Evolutionary conservation across 1,139 yeast species (phyloP).

Genomic region (Yamadazyma sp.): DNA sequence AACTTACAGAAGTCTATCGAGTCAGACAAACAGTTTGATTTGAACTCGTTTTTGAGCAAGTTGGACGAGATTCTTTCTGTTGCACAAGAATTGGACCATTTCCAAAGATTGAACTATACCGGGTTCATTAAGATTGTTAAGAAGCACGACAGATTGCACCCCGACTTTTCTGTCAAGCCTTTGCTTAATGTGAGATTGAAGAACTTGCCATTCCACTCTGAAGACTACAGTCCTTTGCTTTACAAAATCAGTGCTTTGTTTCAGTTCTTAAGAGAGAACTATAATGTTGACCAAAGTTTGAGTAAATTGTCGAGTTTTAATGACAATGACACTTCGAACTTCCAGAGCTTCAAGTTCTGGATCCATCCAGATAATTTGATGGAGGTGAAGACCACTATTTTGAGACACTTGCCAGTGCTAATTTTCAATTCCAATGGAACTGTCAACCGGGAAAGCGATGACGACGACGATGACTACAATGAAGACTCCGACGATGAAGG

Average conservation of each 20-base stretch:
- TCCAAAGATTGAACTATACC: conserved; percentile 87
- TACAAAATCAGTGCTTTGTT: conserved; percentile 81
- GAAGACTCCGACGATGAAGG: conserved; percentile 18
- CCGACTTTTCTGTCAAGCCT: conserved; percentile 84
- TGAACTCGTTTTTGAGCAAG: conserved; percentile 55
- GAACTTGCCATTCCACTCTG: conserved; percentile 88
- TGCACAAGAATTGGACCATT: conserved; percentile 86
- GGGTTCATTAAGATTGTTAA: conserved; percentile 94
- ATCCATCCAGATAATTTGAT: conserved; percentile 91
- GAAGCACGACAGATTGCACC: conserved; percentile 90
- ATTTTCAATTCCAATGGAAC: conserved; percentile 58
- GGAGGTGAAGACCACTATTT: conserved; percentile 93
- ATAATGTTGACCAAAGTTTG: conserved; percentile 39
- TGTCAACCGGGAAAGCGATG: conserved; percentile 35
- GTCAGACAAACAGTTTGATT: conserved; percentile 44
- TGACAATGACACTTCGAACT: conserved; percentile 53
- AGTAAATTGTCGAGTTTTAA: conserved; percentile 48
- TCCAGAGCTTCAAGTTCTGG: conserved; percentile 89
- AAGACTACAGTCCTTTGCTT: conserved; percentile 89
- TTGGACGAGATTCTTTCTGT: conserved; percentile 72
- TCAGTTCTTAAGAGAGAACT: conserved; percentile 75
- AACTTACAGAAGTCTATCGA: conserved; percentile 54
- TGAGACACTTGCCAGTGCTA: conserved; percentile 90
- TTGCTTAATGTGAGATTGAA: conserved; percentile 83
- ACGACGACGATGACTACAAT: conserved; percentile 37